A percentile compares a stretch with the other conserved stretches of the same genome.
These are phyloP conservation scores for Chamaecrista fasciculata DNA, from an alignment of 306 rosid genomes.

Conservation along the genomic window DNA sequence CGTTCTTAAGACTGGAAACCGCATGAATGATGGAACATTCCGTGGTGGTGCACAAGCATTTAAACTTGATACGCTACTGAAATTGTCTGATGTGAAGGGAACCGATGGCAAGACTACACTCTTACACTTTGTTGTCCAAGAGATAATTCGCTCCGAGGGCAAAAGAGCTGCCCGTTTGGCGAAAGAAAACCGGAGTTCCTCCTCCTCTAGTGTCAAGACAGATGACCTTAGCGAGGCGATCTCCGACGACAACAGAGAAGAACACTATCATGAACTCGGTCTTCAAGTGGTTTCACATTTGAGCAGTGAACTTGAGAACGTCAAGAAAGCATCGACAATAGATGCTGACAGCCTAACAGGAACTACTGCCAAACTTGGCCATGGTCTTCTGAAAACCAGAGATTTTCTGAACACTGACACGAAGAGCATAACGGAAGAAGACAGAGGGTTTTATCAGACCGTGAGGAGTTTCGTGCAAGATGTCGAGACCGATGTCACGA, in stretches of 20 bases:
- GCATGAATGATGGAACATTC: constrained; percentile 94
- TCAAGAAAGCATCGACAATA: constrained; percentile 73
- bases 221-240: constrained; percentile 56
- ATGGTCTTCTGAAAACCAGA: constrained; percentile 52
- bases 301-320: constrained; percentile 71
- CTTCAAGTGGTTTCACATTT: constrained; percentile 71
- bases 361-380: constrained; percentile 73
- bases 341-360: constrained; percentile 80
- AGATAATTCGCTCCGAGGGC: constrained; percentile 91
- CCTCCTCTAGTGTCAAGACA: constrained; percentile 63
- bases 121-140: constrained; percentile 87
- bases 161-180: constrained; percentile 59
- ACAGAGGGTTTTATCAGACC: constrained; percentile 44
- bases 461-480: constrained; percentile 60
- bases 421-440: constrained; percentile 37
- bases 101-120: constrained; percentile 92
- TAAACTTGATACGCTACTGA: constrained; percentile 86
- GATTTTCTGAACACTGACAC: constrained; percentile 56
- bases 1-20: constrained; percentile 96
- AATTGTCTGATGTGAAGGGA: constrained; percentile 91
- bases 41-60: constrained; percentile 97
- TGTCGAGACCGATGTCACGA: constrained; percentile 61
- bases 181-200: constrained; percentile 54
- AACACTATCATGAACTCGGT: constrained; percentile 62
- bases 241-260: constrained; percentile 50